A percentile compares a stretch with the other conserved stretches of the same genome.
These are phyloP conservation scores for Gynostemma pentaphyllum DNA, from an alignment of 306 rosid species.

Conservation along the genomic window DNA sequence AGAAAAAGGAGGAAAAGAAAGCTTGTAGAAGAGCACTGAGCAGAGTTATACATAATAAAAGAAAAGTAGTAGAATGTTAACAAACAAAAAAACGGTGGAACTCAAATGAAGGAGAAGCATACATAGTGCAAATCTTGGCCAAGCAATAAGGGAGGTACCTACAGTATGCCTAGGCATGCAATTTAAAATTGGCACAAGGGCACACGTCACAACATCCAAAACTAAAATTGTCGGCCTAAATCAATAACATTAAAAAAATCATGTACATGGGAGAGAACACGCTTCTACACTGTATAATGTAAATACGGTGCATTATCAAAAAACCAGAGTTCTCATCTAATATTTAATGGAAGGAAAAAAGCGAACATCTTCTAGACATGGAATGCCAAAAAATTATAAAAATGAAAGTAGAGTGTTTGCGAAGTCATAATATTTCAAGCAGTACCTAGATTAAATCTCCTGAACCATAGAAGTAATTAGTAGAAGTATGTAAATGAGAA, in stretches of 20 bases:
- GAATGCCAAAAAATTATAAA: background rate
- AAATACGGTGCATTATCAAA: background rate
- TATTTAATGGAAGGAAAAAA: background rate
- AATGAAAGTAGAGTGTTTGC: background rate
- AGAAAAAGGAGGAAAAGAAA: background rate
- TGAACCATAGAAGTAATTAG: background rate
- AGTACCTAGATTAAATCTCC: background rate
- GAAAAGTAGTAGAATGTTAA: too few relatives aligned
- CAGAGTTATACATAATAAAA: background rate
- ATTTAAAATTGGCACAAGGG: background rate
- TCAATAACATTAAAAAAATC: too few relatives aligned
- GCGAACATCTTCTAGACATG: background rate
- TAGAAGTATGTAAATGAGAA: constrained; percentile 6
- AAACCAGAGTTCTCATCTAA: background rate
- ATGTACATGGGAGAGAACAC: background rate
- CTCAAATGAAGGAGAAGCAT: background rate
- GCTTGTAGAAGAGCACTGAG: background rate
- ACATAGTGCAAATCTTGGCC: background rate
- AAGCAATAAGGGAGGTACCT: too few relatives aligned
- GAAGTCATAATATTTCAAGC: background rate
- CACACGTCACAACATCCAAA: background rate
- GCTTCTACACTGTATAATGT: background rate
- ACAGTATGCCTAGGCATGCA: too few relatives aligned
- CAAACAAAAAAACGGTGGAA: background rate
- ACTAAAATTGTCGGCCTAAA: background rate